A percentile compares a stretch with the other conserved stretches of the same genome.
phyloP scores from a whole-genome alignment of 495 filamentous ascomycete genomes.

The Aspergillus homomorphus region DNA sequence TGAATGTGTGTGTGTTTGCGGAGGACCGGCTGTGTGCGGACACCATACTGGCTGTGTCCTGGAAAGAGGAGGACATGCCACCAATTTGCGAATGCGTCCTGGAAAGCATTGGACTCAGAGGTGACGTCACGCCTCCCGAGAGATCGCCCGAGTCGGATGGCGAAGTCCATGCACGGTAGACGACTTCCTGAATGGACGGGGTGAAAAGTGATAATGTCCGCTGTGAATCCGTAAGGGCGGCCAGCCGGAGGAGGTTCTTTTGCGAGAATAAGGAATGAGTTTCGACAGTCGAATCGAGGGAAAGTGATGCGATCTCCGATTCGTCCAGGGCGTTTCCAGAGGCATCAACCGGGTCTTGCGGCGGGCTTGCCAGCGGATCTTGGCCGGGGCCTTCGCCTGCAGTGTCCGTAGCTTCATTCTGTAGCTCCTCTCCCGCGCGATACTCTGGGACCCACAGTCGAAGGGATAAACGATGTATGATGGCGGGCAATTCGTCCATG shows the following conservation, averaged over 20 bases:
- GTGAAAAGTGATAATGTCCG: conserved; percentile 85
- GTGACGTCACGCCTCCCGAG: conserved; percentile 51
- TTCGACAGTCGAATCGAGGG: conserved; percentile 71
- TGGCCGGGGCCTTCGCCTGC: conserved; percentile 49
- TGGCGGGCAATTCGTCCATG: conserved; percentile 96
- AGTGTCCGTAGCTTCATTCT: conserved; percentile 27
- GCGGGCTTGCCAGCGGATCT: conserved; percentile 77
- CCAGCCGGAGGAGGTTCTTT: conserved; percentile 78
- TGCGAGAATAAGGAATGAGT: conserved; percentile 83
- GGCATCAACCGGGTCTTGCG: conserved; percentile 72
- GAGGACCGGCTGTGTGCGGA: conserved; percentile 40
- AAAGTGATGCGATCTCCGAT: conserved; percentile 68
- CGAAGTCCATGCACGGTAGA: conserved; percentile 89
- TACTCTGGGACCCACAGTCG: conserved; percentile 89
- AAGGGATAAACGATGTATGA: conserved; percentile 89
- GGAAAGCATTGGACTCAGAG: conserved; percentile 50
- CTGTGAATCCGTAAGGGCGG: conserved; percentile 74
- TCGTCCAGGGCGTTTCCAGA: conserved; percentile 73
- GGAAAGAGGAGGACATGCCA: conserved; percentile 53
- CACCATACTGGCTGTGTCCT: conserved; percentile 43
- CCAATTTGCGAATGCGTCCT: conserved; percentile 61
- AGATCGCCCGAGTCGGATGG: conserved; percentile 67
- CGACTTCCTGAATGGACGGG: conserved; percentile 73
- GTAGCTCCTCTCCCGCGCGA: conserved; percentile 56
- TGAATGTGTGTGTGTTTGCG: conserved; percentile 31